These are phyloP conservation scores for Penicillium digitatum DNA, from an alignment of 2,329 filamentous ascomycete species.

Conservation along the genomic window DNA sequence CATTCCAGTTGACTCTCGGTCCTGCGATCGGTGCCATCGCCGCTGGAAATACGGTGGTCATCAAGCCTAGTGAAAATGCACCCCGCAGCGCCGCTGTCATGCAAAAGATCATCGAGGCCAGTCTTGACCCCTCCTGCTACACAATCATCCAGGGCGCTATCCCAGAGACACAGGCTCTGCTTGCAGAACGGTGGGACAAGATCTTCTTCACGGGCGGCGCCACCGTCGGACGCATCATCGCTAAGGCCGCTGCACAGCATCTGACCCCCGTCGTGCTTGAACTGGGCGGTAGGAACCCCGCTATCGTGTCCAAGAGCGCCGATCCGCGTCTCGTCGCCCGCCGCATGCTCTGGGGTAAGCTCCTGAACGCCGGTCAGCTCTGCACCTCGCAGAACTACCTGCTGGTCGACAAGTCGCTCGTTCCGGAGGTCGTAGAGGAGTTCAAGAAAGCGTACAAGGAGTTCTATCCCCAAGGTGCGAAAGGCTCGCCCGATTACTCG, in stretches of 20 bases:
- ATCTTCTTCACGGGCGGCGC: constrained; percentile 91
- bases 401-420: constrained; percentile 70
- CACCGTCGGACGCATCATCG: constrained; percentile 76
- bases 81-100: constrained; percentile 73
- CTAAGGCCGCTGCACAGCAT: constrained; percentile 82
- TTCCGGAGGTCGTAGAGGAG: constrained; percentile 68
- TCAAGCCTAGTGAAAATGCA: constrained; percentile 87
- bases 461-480: constrained; percentile 80
- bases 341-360: constrained; percentile 84
- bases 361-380: constrained; percentile 80
- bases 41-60: constrained; percentile 80
- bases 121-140: constrained; percentile 74
- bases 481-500: constrained; percentile 70
- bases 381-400: constrained; percentile 93
- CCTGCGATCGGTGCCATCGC: constrained; percentile 86
- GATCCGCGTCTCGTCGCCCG: constrained; percentile 76
- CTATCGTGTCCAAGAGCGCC: constrained; percentile 80
- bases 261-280: constrained; percentile 86
- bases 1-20: constrained; percentile 71
- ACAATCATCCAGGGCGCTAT: constrained; percentile 74
- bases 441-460: constrained; percentile 67
- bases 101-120: constrained; percentile 70
- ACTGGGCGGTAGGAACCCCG: constrained; percentile 86
- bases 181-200: constrained; percentile 94
- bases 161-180: constrained; percentile 72